Conservation (phyloP, 768 basidiomycete species). For the Naganishia vishniacii region DNA sequence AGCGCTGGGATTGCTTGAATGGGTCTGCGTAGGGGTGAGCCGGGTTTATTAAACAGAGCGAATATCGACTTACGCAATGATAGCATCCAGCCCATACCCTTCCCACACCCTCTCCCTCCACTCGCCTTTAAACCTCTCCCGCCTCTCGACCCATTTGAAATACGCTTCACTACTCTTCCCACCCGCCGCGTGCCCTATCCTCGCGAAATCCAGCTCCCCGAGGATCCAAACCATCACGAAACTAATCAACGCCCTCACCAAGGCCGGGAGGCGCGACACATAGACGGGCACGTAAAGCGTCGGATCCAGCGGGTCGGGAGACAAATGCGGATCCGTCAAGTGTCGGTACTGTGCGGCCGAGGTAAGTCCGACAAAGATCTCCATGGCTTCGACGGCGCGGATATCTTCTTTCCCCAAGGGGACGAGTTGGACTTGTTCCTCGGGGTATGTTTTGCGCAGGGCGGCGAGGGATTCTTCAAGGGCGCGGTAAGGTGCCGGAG, state of each 20-base stretch:
- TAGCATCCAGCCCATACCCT: slow-evolving; percentile 20
- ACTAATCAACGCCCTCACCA: not conserved
- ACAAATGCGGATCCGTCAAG: slow-evolving; percentile 13
- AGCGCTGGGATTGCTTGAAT: slow-evolving; percentile 19
- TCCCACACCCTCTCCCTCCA: slow-evolving; percentile 19
- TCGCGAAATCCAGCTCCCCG: slow-evolving; percentile 13
- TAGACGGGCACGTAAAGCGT: slow-evolving; percentile 16
- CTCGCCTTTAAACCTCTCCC: slow-evolving; percentile 12
- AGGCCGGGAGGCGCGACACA: not conserved
- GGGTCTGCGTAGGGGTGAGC: slow-evolving; percentile 5
- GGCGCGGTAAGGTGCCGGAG: slow-evolving; percentile 21
- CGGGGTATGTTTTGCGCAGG: not conserved
- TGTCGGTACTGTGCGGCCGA: slow-evolving; percentile 18
- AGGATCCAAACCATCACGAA: slow-evolving; percentile 7
- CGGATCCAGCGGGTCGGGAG: slow-evolving; percentile 11
- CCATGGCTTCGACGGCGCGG: slow-evolving; percentile 20
- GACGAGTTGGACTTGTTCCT: slow-evolving; percentile 6
- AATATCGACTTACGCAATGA: slow-evolving; percentile 4
- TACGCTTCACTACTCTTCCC: slow-evolving; percentile 15
- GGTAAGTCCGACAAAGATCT: slow-evolving; percentile 23
- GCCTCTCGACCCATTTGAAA: slow-evolving; percentile 18
- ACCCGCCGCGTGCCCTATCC: slow-evolving; percentile 1
- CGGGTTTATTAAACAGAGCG: no score
- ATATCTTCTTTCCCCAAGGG: slow-evolving; percentile 2
- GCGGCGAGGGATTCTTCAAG: slow-evolving; percentile 19